Conservation (phyloP, 2,329 filamentous ascomycete species). For the Microascus cirrosus region DNA sequence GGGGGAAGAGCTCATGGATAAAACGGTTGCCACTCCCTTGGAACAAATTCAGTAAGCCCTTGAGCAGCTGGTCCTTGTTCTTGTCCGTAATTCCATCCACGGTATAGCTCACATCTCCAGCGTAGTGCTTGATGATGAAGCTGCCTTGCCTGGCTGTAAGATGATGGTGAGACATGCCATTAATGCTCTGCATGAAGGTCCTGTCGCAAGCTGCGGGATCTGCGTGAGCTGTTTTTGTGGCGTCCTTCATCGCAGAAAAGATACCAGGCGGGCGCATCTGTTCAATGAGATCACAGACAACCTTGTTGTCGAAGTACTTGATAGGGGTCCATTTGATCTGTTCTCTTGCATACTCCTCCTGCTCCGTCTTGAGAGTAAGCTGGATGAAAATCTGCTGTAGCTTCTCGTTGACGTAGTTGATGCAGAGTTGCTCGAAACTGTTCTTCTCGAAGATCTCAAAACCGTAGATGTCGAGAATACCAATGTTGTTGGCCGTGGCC, state of each 20-base stretch:
- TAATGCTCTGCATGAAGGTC: conserved; percentile 89
- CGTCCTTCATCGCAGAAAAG: conserved; percentile 93
- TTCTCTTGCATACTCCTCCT: conserved; percentile 92
- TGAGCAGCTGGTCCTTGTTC: conserved; percentile 95
- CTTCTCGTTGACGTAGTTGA: conserved; percentile 99
- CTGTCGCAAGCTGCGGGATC: conserved; percentile 90
- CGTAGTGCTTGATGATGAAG: conserved; percentile 98
- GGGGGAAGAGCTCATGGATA: conserved; percentile 78
- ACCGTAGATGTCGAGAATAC: conserved; percentile 96
- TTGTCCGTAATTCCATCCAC: conserved; percentile 98
- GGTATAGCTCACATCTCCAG: conserved; percentile 89
- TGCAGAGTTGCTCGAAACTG: conserved; percentile 97
- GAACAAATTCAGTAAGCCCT: conserved; percentile 83
- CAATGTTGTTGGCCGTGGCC: conserved; percentile 70
- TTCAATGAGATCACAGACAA: conserved; percentile 95
- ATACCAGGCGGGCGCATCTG: conserved; percentile 81
- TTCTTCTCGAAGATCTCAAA: conserved; percentile 99
- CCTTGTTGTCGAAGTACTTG: conserved; percentile 99
- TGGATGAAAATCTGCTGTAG: conserved; percentile 99
- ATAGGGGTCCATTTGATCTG: conserved; percentile 99
- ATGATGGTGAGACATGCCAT: conserved; percentile 83
- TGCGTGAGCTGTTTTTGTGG: conserved; percentile 94
- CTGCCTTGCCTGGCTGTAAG: conserved; percentile 86
- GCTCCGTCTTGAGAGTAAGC: conserved; percentile 88
- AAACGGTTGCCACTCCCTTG: conserved; percentile 76